Conservation (phyloP, 495 filamentous ascomycete genomes). For the Trichocladium antarcticum region DNA sequence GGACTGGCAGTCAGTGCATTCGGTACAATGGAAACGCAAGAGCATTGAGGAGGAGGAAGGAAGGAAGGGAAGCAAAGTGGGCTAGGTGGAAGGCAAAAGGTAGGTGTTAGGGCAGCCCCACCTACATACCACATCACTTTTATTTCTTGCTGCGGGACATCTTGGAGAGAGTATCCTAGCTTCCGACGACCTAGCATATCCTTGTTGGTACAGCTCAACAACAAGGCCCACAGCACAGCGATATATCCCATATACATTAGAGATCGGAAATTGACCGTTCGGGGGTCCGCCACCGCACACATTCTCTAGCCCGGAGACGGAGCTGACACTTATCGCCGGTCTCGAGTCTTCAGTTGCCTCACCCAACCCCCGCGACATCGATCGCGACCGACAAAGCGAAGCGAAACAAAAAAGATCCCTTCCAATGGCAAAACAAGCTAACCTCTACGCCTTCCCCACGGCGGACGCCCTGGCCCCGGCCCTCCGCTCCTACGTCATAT, state of each 20-base stretch:
- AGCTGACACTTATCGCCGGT: background rate
- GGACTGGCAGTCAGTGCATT: no score
- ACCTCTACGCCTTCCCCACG: constrained; percentile 70
- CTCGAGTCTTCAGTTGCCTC: background rate
- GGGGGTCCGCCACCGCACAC: background rate
- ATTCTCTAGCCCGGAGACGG: background rate
- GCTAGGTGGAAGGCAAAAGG: no score
- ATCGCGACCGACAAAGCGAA: background rate
- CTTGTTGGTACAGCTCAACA: background rate
- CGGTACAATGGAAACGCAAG: no score
- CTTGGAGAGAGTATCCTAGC: no score
- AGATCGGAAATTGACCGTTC: background rate
- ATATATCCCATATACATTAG: background rate
- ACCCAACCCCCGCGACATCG: background rate
- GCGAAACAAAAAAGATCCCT: constrained; percentile 14
- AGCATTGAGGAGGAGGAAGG: no score
- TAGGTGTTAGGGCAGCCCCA: no score
- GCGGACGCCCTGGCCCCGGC: constrained; percentile 56
- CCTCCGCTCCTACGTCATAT: constrained; percentile 70
- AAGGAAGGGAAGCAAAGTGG: no score
- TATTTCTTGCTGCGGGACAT: no score
- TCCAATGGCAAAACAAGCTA: constrained; percentile 62
- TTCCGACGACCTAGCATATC: no score
- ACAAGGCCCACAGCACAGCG: background rate
- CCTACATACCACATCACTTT: no score